phyloP scores from a whole-genome alignment of 2,329 filamentous ascomycete species.

The Periglandula ipomoeae region DNA sequence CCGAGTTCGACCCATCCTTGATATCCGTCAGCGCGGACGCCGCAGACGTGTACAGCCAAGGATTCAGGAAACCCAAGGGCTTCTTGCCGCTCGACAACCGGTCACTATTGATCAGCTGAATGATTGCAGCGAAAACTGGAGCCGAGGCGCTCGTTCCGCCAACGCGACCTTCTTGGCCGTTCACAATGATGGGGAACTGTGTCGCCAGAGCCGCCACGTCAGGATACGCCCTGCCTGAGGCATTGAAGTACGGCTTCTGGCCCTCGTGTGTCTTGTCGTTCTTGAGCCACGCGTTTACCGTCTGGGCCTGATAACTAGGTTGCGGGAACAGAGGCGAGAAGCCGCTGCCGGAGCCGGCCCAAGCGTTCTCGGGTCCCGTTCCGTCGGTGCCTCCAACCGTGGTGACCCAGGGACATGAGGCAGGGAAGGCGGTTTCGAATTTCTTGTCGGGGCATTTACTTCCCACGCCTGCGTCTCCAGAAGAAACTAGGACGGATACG shows the following conservation, averaged over 20 bases:
- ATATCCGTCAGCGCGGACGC: slow-evolving; percentile 4
- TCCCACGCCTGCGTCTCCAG: slow-evolving; percentile 36
- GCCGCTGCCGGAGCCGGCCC: slow-evolving; percentile 2
- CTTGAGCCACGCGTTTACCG: slow-evolving; percentile 3
- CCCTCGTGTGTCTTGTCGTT: slow-evolving; percentile 3
- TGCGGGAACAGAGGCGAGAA: slow-evolving; percentile 5
- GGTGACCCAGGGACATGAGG: slow-evolving; percentile 40
- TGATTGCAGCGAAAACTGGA: slow-evolving; percentile 4
- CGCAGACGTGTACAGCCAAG: neutral
- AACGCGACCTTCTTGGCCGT: neutral
- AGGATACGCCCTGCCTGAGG: slow-evolving; percentile 2
- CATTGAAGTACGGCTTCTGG: slow-evolving; percentile 1
- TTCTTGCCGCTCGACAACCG: neutral
- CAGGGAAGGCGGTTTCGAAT: slow-evolving; percentile 23
- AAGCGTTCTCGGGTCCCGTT: slow-evolving; percentile 1
- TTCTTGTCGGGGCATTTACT: slow-evolving; percentile 16
- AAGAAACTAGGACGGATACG: slow-evolving; percentile 51
- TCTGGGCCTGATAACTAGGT: slow-evolving; percentile 3
- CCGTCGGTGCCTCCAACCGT: slow-evolving; percentile 6
- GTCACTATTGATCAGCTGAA: slow-evolving; percentile 6
- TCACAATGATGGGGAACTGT: neutral
- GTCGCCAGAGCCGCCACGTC: slow-evolving; percentile 5
- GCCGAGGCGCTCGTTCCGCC: slow-evolving; percentile 6
- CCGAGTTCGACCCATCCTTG: neutral
- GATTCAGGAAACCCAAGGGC: slow-evolving; percentile 8